phyloP scores from a whole-genome alignment of 2,329 filamentous ascomycete genomes.

The Cercospora citrullina region DNA sequence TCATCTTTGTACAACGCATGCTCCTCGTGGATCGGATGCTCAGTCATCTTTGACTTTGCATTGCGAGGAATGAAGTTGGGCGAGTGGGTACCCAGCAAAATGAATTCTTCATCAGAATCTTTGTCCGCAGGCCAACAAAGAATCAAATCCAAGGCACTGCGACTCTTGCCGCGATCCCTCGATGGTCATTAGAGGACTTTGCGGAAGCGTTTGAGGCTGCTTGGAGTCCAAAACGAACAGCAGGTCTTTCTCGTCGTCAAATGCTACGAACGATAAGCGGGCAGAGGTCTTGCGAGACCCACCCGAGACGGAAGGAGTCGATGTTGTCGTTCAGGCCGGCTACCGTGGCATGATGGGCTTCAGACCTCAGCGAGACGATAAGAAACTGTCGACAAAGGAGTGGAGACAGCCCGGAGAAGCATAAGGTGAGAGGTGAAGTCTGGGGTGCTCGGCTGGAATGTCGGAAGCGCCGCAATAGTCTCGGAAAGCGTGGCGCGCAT shows the following conservation, averaged over 20 bases:
- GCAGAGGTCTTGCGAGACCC: too few species aligned
- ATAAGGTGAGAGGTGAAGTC: background rate
- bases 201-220: conserved; percentile 44
- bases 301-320: too few species aligned
- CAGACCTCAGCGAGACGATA: too few species aligned
- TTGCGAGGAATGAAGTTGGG: background rate
- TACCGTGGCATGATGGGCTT: too few species aligned
- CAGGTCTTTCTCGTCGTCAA: conserved; percentile 47
- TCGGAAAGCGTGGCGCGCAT: background rate
- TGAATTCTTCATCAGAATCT: conserved; percentile 6
- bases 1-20: background rate
- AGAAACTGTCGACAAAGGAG: too few species aligned
- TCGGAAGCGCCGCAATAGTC: background rate
- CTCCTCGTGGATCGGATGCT: background rate
- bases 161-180: conserved; percentile 55
- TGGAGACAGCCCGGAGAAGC: too few species aligned
- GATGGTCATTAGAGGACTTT: conserved; percentile 37
- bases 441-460: conserved; percentile 9
- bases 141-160: conserved; percentile 52
- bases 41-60: background rate
- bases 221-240: conserved; percentile 49
- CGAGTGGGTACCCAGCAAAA: conserved; percentile 32
- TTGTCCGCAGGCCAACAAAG: conserved; percentile 49
- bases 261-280: conserved; percentile 13
- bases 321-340: too few species aligned